phyloP scores from a whole-genome alignment of 192 early-diverging fungal genomes.

The Backusella tarrabulga region DNA sequence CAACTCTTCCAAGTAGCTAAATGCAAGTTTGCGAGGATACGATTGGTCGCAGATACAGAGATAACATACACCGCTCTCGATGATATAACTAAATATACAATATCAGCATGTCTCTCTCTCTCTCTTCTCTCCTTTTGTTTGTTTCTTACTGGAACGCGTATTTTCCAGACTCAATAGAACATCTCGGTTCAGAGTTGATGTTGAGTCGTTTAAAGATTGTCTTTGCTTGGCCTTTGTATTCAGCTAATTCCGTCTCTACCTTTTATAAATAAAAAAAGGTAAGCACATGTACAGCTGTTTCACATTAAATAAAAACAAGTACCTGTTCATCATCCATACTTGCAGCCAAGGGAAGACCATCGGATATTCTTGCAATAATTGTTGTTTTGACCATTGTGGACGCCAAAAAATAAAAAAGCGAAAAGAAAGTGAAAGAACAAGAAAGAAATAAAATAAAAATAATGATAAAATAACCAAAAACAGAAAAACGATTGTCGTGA shows the following conservation, averaged over 20 bases:
- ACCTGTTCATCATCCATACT: slow-evolving; percentile 96
- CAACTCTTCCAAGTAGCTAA: slow-evolving; percentile 93
- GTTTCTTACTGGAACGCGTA: slow-evolving; percentile 82
- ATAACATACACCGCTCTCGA: slow-evolving; percentile 92
- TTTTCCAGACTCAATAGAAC: slow-evolving; percentile 92
- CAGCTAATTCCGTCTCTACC: slow-evolving; percentile 80
- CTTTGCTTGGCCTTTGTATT: slow-evolving; percentile 94
- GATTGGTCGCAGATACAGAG: slow-evolving; percentile 91
- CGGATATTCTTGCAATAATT: slow-evolving; percentile 89
- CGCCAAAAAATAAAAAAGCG: not conserved
- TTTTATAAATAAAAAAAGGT: slow-evolving; percentile 15
- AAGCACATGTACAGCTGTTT: not conserved
- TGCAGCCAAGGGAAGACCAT: slow-evolving; percentile 92
- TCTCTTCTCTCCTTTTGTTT: not conserved
- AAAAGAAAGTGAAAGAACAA: not conserved
- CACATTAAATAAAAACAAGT: not conserved
- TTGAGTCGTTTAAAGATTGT: slow-evolving; percentile 88
- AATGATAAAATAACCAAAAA: not conserved
- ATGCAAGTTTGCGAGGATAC: slow-evolving; percentile 91
- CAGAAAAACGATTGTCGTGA: not conserved
- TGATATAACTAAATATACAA: slow-evolving; percentile 70
- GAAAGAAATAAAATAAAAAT: not conserved
- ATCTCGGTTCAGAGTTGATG: slow-evolving; percentile 81
- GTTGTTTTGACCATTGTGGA: slow-evolving; percentile 88
- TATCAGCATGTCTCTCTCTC: not conserved